These are phyloP conservation scores for Colletotrichum nymphaeae DNA, from an alignment of 2,329 filamentous ascomycete genomes.

Conservation along the genomic window DNA sequence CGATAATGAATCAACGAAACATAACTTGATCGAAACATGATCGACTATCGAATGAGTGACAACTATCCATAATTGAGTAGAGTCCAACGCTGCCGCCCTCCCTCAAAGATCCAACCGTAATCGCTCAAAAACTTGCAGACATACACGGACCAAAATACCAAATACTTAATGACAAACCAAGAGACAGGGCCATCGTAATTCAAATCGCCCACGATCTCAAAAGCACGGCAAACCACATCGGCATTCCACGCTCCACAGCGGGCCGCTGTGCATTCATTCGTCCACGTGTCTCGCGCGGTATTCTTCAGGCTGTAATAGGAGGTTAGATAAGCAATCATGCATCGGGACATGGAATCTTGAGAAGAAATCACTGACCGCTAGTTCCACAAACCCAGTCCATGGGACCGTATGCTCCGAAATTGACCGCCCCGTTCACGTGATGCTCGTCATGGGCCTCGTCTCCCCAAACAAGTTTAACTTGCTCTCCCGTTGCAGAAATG, in stretches of 20 bases:
- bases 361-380: not conserved
- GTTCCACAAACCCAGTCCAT: slow-evolving; percentile 8
- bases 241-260: not conserved
- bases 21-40: not conserved
- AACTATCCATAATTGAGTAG: not conserved
- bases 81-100: too few species aligned
- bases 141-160: too few species aligned
- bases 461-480: slow-evolving; percentile 13
- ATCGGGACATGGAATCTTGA: not conserved
- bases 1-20: too few species aligned
- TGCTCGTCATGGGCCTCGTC: slow-evolving; percentile 18
- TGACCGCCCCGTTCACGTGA: not conserved
- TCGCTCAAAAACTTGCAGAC: too few species aligned
- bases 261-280: not conserved
- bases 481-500: slow-evolving; percentile 1
- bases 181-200: not conserved
- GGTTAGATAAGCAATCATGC: not conserved
- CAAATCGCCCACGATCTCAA: not conserved
- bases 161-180: not conserved
- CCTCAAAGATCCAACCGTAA: too few species aligned
- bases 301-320: not conserved
- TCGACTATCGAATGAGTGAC: not conserved
- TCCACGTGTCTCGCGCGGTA: not conserved
- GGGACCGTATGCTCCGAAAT: slow-evolving; percentile 4
- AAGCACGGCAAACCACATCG: not conserved